These are phyloP conservation scores for Calycina marina DNA, from an alignment of 2,329 filamentous ascomycete species.

Conservation along the genomic window DNA sequence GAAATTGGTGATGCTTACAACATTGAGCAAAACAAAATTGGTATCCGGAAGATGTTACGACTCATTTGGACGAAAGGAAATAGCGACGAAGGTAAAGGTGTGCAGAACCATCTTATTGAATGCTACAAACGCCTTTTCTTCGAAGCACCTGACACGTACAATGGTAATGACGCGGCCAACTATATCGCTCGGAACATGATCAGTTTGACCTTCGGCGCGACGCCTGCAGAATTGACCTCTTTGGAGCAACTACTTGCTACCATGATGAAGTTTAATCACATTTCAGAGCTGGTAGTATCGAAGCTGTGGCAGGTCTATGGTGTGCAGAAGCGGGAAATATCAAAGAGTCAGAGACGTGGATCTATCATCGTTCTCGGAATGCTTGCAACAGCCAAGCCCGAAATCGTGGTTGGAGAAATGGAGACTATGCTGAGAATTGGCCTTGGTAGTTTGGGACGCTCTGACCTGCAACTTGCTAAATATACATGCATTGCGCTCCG, in stretches of 20 bases:
- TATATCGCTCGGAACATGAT: constrained; percentile 99
- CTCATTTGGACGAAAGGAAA: constrained; percentile 99
- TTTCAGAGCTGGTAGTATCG: constrained; percentile 71
- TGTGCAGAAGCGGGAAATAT: constrained; percentile 85
- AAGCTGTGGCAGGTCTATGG: constrained; percentile 98
- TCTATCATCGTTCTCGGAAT: constrained; percentile 95
- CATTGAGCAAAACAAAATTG: constrained; percentile 80
- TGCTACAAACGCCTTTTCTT: constrained; percentile 95
- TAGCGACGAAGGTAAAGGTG: constrained; percentile 95
- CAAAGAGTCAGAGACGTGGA: constrained; percentile 75
- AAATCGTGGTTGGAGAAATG: constrained; percentile 89
- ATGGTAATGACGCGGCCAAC: constrained; percentile 77
- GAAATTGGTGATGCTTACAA: constrained; percentile 92
- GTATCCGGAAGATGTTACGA: constrained; percentile 88
- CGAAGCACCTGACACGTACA: constrained; percentile 81
- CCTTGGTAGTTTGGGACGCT: constrained; percentile 63
- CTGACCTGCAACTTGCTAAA: constrained; percentile 78
- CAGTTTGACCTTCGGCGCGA: constrained; percentile 89
- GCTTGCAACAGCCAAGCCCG: constrained; percentile 82
- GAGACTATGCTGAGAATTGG: constrained; percentile 88
- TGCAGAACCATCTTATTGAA: constrained; percentile 91
- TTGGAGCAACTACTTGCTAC: constrained; percentile 88
- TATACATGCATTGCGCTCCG: constrained; percentile 90
- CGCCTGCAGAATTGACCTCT: constrained; percentile 86
- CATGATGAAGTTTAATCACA: constrained; percentile 90